Percentiles rank a stretch among this genome's conserved stretches.
These are phyloP conservation scores for Lipomyces sp. DNA, from an alignment of 805 yeast genomes.

Conservation along the genomic window DNA sequence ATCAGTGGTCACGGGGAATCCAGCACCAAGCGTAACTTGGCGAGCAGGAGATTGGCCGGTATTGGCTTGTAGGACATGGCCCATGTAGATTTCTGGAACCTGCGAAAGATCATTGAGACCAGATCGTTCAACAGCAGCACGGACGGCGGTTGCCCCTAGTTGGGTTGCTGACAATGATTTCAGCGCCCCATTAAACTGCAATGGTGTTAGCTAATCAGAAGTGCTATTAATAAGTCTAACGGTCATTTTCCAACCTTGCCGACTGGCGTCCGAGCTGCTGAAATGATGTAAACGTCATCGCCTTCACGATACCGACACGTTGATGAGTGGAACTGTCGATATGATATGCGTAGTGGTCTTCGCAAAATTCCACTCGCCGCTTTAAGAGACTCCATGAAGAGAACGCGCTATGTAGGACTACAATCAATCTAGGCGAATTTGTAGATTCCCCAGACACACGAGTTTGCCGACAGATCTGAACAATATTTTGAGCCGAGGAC, in stretches of 20 bases:
- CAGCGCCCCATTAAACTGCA: conserved; percentile 73
- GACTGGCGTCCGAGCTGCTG: conserved; percentile 90
- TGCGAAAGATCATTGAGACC: conserved; percentile 54
- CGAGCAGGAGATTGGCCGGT: conserved; percentile 98
- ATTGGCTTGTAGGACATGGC: conserved; percentile 90
- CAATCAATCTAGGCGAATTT: no score
- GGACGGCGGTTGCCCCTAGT: conserved; percentile 85
- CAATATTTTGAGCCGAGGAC: no score
- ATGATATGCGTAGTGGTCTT: neutral
- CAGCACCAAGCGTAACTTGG: conserved; percentile 92
- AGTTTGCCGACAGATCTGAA: no score
- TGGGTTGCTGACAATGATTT: conserved; percentile 73
- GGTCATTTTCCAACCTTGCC: conserved; percentile 58
- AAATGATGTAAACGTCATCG: conserved; percentile 72
- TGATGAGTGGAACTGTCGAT: conserved; percentile 12
- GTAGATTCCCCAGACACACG: no score
- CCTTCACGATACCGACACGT: neutral
- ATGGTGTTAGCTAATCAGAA: neutral
- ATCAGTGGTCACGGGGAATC: conserved; percentile 75
- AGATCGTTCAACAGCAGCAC: conserved; percentile 76
- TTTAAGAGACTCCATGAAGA: neutral
- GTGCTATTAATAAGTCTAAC: neutral
- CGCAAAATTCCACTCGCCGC: neutral
- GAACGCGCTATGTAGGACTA: no score
- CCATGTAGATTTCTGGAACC: conserved; percentile 89